These are phyloP conservation scores for Clavariopsis aquatica DNA, from an alignment of 495 filamentous ascomycete genomes.

Conservation along the genomic window DNA sequence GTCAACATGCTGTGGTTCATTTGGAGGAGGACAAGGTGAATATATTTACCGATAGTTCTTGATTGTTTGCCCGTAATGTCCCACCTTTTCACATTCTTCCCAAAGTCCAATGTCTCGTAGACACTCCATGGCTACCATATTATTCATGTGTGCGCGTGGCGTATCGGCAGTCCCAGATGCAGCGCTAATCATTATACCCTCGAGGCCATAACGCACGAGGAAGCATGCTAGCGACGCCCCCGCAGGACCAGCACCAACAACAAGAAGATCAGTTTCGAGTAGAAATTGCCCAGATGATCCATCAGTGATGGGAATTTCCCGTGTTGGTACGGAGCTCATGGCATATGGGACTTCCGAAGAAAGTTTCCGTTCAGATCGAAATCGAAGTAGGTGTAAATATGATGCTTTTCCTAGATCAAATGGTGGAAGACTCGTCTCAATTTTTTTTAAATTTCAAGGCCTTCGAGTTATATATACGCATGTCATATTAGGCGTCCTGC, in stretches of 20 bases:
- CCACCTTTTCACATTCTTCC: slow-evolving; percentile 46
- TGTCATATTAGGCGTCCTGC: too few species aligned
- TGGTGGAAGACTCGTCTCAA: too few species aligned
- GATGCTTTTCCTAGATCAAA: too few species aligned
- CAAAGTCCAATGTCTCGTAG: slow-evolving; percentile 60
- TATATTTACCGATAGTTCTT: slow-evolving; percentile 50
- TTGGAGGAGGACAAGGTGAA: neutral
- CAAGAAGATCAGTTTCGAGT: slow-evolving; percentile 52
- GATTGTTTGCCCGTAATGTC: slow-evolving; percentile 49
- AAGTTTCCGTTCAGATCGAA: too few species aligned
- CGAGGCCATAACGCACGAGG: slow-evolving; percentile 53
- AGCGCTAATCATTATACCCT: slow-evolving; percentile 53
- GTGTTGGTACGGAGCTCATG: too few species aligned
- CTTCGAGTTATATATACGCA: too few species aligned
- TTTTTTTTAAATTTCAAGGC: too few species aligned
- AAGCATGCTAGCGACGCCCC: slow-evolving; percentile 59
- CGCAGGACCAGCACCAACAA: slow-evolving; percentile 59
- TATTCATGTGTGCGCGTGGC: slow-evolving; percentile 60
- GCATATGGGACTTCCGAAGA: too few species aligned
- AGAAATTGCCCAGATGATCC: too few species aligned
- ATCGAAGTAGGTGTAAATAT: too few species aligned
- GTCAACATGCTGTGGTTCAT: neutral
- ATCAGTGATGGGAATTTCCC: too few species aligned
- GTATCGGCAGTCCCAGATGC: slow-evolving; percentile 54
- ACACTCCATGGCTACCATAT: slow-evolving; percentile 62